Conservation (phyloP, 768 basidiomycete genomes). For the Hygrophoropsis aurantiaca region DNA sequence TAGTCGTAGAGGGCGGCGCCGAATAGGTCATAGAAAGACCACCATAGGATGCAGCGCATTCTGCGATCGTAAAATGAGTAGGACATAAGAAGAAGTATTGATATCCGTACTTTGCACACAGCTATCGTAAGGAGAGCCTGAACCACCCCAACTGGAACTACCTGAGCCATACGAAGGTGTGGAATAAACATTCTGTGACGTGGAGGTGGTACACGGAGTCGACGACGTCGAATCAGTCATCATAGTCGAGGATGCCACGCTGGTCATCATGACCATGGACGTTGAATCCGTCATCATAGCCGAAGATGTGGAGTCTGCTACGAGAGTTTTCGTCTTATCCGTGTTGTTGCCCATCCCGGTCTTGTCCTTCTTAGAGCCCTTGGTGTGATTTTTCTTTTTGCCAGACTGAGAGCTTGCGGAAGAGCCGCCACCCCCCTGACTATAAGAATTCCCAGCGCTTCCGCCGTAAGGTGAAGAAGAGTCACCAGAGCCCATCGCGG, state of each 20-base stretch:
- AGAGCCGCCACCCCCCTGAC: background rate
- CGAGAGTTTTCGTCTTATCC: background rate
- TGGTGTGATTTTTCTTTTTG: constrained; percentile 3
- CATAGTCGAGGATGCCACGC: constrained; percentile 9
- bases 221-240: background rate
- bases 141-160: constrained; percentile 52
- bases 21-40: constrained; percentile 22
- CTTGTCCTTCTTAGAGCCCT: no score
- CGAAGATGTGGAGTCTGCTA: background rate
- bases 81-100: background rate
- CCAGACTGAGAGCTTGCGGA: no score
- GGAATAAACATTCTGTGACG: constrained; percentile 31
- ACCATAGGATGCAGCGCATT: constrained; percentile 68
- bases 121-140: constrained; percentile 49
- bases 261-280: background rate
- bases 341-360: no score
- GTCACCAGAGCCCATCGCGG: background rate
- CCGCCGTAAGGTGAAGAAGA: background rate
- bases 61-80: constrained; percentile 29
- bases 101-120: constrained; percentile 66
- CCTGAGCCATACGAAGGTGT: constrained; percentile 65
- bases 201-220: constrained; percentile 11
- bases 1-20: constrained; percentile 18
- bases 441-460: no score
- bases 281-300: constrained; percentile 7